Conservation (phyloP, 2,329 filamentous ascomycete genomes). For the Xylariaceae sp. region DNA sequence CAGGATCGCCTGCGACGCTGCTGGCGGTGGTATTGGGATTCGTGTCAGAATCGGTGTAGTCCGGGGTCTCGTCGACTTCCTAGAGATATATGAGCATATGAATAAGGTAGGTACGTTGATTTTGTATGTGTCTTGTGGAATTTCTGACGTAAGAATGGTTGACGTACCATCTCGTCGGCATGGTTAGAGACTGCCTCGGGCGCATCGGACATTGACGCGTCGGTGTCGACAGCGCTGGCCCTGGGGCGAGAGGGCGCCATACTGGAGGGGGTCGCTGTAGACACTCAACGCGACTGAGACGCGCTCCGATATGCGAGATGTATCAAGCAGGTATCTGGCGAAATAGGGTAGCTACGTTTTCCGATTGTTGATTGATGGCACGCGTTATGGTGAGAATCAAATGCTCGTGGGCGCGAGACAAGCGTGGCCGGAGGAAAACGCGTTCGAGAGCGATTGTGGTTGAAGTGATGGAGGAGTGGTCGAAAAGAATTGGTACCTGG, state of each 20-base stretch:
- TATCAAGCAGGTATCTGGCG: slow-evolving; percentile 2
- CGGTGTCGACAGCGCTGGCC: slow-evolving; percentile 46
- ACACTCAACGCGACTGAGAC: slow-evolving; percentile 52
- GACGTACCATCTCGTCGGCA: slow-evolving; percentile 43
- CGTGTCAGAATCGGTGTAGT: slow-evolving; percentile 60
- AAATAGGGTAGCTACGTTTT: too few species aligned
- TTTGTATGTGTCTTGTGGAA: too few species aligned
- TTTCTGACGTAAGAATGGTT: too few species aligned
- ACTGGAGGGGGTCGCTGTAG: slow-evolving; percentile 19
- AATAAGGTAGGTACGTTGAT: too few species aligned
- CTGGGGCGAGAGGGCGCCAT: slow-evolving; percentile 50
- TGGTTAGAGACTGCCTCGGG: slow-evolving; percentile 34
- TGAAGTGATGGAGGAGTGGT: slow-evolving; percentile 1
- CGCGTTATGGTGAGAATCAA: slow-evolving; percentile 12
- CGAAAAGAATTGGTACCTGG: slow-evolving; percentile 1
- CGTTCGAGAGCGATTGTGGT: neutral
- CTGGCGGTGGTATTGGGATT: slow-evolving; percentile 68
- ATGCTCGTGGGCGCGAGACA: slow-evolving; percentile 3
- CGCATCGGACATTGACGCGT: slow-evolving; percentile 58
- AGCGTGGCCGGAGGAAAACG: neutral
- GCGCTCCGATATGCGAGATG: slow-evolving; percentile 25
- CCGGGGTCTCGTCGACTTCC: slow-evolving; percentile 59
- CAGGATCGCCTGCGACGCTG: slow-evolving; percentile 71
- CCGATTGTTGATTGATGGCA: too few species aligned
- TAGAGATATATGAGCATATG: slow-evolving; percentile 15